phyloP scores from a whole-genome alignment of 164 flowering plant genomes.

The Protea cynaroides region DNA sequence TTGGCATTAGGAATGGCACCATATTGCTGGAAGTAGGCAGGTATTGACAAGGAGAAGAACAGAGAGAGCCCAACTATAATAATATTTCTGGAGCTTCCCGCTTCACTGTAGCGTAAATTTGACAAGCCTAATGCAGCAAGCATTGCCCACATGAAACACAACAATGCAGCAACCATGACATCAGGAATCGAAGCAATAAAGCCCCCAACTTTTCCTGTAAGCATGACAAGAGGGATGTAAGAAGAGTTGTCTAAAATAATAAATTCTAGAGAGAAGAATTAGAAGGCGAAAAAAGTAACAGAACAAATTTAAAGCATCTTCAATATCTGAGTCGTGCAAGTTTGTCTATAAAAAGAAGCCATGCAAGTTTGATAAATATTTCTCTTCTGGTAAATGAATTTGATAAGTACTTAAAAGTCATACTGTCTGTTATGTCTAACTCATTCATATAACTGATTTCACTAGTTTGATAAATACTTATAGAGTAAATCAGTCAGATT shows the following conservation, averaged over 20 bases:
- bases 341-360: not conserved
- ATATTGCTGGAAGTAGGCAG: conserved; percentile 96
- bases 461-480: no score
- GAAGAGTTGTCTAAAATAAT: not conserved
- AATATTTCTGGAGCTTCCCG: conserved; percentile 97
- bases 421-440: no score
- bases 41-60: conserved; percentile 83
- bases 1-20: conserved; percentile 71
- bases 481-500: no score
- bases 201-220: conserved; percentile 95
- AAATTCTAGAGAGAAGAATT: not conserved
- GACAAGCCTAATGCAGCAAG: conserved; percentile 93
- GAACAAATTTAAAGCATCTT: not conserved
- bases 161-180: conserved; percentile 91
- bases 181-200: conserved; percentile 91
- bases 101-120: conserved; percentile 92
- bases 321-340: not conserved
- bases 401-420: no score
- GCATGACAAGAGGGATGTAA: not conserved
- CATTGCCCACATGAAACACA: conserved; percentile 99
- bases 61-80: conserved; percentile 91
- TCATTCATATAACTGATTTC: no score
- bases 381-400: no score
- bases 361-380: no score
- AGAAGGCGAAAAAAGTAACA: no score